Percentiles rank a stretch among this genome's conserved stretches.
Conservation (phyloP, 306 rosid genomes). For the Vigna angularis region DNA sequence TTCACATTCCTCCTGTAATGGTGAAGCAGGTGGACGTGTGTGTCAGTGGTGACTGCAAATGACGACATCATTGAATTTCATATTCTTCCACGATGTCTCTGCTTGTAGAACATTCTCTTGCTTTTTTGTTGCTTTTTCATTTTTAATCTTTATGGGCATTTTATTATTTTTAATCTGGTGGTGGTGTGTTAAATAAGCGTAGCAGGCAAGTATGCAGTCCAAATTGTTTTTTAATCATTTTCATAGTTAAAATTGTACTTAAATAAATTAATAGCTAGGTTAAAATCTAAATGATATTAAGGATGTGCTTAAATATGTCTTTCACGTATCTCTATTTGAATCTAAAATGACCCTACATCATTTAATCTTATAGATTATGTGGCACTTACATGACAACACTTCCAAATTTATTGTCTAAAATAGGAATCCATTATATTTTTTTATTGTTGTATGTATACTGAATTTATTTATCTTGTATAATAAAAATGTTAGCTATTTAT, state of each 20-base stretch:
- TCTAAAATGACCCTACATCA: too few relatives aligned
- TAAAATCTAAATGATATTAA: neutral
- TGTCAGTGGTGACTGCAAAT: neutral
- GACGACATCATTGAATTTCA: slow-evolving; percentile 20
- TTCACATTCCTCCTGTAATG: neutral
- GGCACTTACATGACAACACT: too few relatives aligned
- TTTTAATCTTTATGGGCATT: neutral
- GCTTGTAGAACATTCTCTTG: slow-evolving; percentile 22
- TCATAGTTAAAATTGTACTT: too few relatives aligned
- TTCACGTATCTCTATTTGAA: too few relatives aligned
- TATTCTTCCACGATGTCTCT: neutral
- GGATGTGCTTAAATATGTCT: neutral
- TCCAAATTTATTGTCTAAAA: too few relatives aligned
- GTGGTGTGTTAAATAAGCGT: neutral
- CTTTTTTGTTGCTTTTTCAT: slow-evolving; percentile 6
- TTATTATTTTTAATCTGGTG: neutral
- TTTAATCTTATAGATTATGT: too few relatives aligned
- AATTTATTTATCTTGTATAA: too few relatives aligned
- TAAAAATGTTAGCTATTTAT: too few relatives aligned
- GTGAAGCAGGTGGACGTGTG: slow-evolving; percentile 12
- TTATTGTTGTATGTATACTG: too few relatives aligned
- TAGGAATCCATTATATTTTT: too few relatives aligned
- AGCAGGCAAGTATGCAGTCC: neutral
- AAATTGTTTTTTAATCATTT: neutral
- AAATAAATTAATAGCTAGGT: neutral